Evolutionary conservation across 164 flowering plant genomes (phyloP), one percentile per base, ranked within the genome.

Genomic region (Sedum album): DNA sequence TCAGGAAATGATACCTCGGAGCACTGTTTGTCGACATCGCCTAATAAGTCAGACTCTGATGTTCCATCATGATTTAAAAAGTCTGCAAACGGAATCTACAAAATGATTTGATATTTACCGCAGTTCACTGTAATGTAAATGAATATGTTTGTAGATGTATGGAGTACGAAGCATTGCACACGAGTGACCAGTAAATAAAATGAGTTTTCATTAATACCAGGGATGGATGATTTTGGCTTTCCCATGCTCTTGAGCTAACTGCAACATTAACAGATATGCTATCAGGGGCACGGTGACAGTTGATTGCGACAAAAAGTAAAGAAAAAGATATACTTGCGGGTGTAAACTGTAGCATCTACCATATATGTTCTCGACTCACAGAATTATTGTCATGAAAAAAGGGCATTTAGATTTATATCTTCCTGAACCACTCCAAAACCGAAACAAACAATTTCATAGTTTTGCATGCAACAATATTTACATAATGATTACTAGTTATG

Each of bases 221-320:
- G 38, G 93, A 87, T 41, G 73, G 71, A 23, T 86, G 90, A 71
- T 78, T 82, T 66, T 81, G 72, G 80, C 88, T 81, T 71, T 75
- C 85, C 97, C 97, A 91, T 23, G 97, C 95, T 33, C 90, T 90
- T 72, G 97, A 89, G 75, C 74, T 82, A 68, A 89, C 97, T 90
- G 89, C 57, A 77, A 75, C 44, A 70, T 72, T 46, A 71, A 75
- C 53, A 60, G 44, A 66, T n/a, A 66, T 23, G 33, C 70, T 42
- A 64, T 28, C 31, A 68, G 23, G n/a, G 35, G 23, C 17, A 20
- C 41, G 66, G 51, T 0, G 28, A 31, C 15, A 25, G 25, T 35
- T 64, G 41, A 36, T 33, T 35, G 25, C 3, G 36, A 28, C 20
- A 64, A 26, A 18, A 55, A 18, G 31, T 2, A 14, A 25, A 17